phyloP scores from a whole-genome alignment of 768 basidiomycete species.

The Tephrocybe sp. region DNA sequence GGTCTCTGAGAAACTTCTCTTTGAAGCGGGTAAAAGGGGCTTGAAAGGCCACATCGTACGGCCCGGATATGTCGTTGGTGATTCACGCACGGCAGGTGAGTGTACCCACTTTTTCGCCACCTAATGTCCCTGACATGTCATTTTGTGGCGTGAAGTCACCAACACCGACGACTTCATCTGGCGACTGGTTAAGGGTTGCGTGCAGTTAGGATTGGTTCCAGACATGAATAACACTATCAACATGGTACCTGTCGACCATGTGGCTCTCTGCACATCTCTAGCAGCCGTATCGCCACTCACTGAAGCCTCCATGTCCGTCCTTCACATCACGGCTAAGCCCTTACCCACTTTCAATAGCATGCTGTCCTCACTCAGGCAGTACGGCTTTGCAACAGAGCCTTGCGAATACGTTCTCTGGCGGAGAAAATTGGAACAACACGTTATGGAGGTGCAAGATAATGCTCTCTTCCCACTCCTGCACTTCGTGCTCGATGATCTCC shows the following conservation, averaged over 20 bases:
- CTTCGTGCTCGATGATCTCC: conserved; percentile 95
- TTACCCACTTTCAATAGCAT: conserved; percentile 88
- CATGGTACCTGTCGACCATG: conserved; percentile 97
- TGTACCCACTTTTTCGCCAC: not conserved
- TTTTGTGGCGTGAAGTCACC: conserved; percentile 56
- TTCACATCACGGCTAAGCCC: conserved; percentile 86
- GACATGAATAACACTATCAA: conserved; percentile 99
- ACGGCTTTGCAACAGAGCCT: conserved; percentile 75
- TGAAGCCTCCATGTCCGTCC: conserved; percentile 48
- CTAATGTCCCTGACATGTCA: conserved; percentile 4
- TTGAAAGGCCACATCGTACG: conserved; percentile 83
- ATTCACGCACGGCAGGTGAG: conserved; percentile 83
- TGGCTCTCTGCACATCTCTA: conserved; percentile 77
- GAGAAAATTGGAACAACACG: conserved; percentile 89
- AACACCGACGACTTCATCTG: conserved; percentile 99
- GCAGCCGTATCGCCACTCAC: conserved; percentile 64
- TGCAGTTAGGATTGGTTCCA: conserved; percentile 94
- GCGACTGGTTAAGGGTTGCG: conserved; percentile 97
- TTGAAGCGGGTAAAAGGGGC: conserved; percentile 88
- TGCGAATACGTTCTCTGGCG: conserved; percentile 95
- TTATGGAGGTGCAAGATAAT: conserved; percentile 92
- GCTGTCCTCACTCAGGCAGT: conserved; percentile 65
- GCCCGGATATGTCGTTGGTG: conserved; percentile 95
- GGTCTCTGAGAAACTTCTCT: conserved; percentile 94
- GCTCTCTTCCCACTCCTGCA: conserved; percentile 96